These are phyloP conservation scores for Pterocarpus macrocarpus DNA, from an alignment of 306 rosid genomes.

Conservation along the genomic window DNA sequence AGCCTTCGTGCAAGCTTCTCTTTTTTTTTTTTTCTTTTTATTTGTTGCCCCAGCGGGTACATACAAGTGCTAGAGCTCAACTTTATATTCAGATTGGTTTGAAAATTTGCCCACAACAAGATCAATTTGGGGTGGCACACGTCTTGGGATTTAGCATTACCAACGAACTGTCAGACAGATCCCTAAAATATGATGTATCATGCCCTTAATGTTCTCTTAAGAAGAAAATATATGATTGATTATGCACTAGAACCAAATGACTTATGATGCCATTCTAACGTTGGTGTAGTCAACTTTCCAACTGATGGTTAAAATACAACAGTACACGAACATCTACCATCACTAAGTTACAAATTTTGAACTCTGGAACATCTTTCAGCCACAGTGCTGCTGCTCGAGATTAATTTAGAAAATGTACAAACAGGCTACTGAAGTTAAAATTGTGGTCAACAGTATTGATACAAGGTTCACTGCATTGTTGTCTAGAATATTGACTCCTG, in stretches of 20 bases:
- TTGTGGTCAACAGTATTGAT: constrained; percentile 73
- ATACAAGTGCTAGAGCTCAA: too few species aligned
- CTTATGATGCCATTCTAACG: constrained; percentile 19
- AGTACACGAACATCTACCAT: constrained; percentile 32
- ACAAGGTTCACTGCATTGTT: constrained; percentile 89
- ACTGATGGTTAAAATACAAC: constrained; percentile 33
- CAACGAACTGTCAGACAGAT: constrained; percentile 15
- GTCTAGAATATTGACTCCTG: constrained; percentile 81
- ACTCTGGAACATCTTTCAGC: constrained; percentile 13
- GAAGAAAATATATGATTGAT: neutral
- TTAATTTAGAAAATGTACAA: constrained; percentile 60
- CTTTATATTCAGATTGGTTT: neutral
- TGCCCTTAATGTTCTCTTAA: constrained; percentile 12
- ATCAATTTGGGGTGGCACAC: constrained; percentile 21
- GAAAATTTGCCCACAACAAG: constrained; percentile 19
- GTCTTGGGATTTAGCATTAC: constrained; percentile 17
- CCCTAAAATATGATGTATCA: constrained; percentile 9
- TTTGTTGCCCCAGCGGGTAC: too few species aligned
- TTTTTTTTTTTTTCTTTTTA: neutral
- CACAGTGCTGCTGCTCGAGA: neutral
- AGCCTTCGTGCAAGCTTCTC: neutral
- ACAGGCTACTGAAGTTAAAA: constrained; percentile 71
- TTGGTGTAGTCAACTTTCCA: constrained; percentile 1
- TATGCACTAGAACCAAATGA: too few species aligned
- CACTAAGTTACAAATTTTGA: constrained; percentile 30